Evolutionary conservation across 2,329 filamentous ascomycete species (phyloP), one percentile per base, ranked within the genome.

Genomic region (Fusarium tanahbumbuense): DNA sequence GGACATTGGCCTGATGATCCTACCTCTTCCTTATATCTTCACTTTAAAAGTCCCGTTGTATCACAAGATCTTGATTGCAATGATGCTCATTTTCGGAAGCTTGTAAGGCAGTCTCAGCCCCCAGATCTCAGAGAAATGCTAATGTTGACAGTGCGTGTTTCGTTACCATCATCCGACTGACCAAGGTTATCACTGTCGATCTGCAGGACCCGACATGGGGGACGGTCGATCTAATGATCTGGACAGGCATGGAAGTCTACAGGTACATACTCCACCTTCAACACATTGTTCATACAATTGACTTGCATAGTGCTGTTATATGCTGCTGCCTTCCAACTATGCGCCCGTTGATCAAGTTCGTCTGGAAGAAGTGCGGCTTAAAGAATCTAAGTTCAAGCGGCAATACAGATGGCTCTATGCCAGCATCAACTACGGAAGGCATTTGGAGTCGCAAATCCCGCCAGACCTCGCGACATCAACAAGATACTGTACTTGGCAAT

Each of bases 231-330:
- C 20, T 56, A 0, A 64, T 64, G 34, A 49, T 64, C 15, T 62
- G 37, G 57, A 64, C 60, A 2, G 57, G 60, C 0, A 7, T 64
- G 20, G 57, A 62, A n/a, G 57, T 64, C 6, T 64, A 64, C 7
- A 30, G 47, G 57, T 56, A 47, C 2, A 8, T 6, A 2, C 6
- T 3, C 1, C 16, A 37, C 6, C 8, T 13, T 2, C 3, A 2
- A 6, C 6, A 0, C 9, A 37, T 4, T 4, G 2, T 1, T 5
- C 2, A 10, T 2, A 2, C 7, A 0, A 6, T 18, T 41, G 3
- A 34, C 13, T 1, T 6, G 2, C 6, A 2, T 3, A 60, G 56
- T 23, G 56, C 60, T 3, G 60, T 61, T 3, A 61, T 61, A 1
- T 55, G 56, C 0, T 64, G 48, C 4, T 61, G 48, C 7, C 60